These are phyloP conservation scores for Lentinula lateritia DNA, from an alignment of 768 basidiomycete species.

Conservation along the genomic window DNA sequence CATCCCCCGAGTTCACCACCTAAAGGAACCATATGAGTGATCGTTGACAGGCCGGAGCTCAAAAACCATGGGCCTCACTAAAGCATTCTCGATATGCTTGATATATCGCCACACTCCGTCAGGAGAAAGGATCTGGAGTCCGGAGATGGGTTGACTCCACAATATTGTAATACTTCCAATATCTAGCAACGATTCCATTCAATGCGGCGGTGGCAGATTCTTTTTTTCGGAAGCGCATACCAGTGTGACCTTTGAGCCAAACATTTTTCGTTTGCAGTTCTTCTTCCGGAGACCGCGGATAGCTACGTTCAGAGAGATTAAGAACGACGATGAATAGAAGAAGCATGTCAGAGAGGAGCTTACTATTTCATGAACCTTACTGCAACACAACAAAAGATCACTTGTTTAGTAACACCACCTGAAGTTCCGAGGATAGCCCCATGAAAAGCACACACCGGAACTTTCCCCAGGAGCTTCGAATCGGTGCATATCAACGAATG, in stretches of 20 bases:
- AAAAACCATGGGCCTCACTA: slow-evolving; percentile 27
- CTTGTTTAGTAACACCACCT: not conserved
- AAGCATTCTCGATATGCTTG: slow-evolving; percentile 50
- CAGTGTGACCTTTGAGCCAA: slow-evolving; percentile 58
- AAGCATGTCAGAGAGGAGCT: slow-evolving; percentile 10
- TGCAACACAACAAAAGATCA: slow-evolving; percentile 14
- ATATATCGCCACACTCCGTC: slow-evolving; percentile 56
- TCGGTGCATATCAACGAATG: slow-evolving; percentile 41
- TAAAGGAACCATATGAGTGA: not conserved
- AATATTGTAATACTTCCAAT: slow-evolving; percentile 52
- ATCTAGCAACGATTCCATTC: slow-evolving; percentile 23
- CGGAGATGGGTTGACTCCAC: slow-evolving; percentile 57
- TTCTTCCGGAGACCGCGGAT: slow-evolving; percentile 44
- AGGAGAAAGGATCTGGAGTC: slow-evolving; percentile 47
- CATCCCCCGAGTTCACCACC: slow-evolving; percentile 59
- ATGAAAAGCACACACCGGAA: slow-evolving; percentile 24
- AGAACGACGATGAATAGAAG: not conserved
- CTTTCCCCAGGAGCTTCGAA: slow-evolving; percentile 37
- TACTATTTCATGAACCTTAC: slow-evolving; percentile 68
- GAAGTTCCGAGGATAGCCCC: not conserved
- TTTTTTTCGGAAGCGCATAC: slow-evolving; percentile 18
- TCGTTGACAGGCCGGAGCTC: not conserved
- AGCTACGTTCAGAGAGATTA: slow-evolving; percentile 23
- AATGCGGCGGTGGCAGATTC: not conserved
- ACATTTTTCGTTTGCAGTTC: slow-evolving; percentile 47